phyloP scores from a whole-genome alignment of 1,284 basidiomycete genomes.

The Austropuccinia psidii region DNA sequence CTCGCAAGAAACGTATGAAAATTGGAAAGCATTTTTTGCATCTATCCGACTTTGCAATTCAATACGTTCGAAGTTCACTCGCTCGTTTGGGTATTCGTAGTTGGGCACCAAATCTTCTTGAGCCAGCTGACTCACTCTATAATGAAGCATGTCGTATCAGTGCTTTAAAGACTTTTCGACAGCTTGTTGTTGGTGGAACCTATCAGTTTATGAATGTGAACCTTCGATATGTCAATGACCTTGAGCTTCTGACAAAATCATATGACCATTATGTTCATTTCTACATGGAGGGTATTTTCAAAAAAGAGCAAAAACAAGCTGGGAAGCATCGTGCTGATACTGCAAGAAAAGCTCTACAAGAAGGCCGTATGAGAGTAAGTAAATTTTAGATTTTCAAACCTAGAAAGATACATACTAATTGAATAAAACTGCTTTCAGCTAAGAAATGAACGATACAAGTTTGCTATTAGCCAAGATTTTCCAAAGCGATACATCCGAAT shows the following conservation, averaged over 20 bases:
- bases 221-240: neutral
- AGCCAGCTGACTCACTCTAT: neutral
- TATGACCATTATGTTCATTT: conserved; percentile 19
- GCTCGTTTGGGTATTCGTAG: neutral
- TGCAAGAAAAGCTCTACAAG: neutral
- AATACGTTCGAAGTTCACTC: neutral
- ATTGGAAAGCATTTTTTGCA: neutral
- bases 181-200: neutral
- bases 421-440: neutral
- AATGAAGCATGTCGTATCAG: neutral
- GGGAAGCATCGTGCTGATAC: neutral
- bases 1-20: neutral
- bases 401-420: neutral
- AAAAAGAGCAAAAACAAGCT: neutral
- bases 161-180: neutral
- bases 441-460: neutral
- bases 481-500: neutral
- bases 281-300: neutral
- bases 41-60: neutral
- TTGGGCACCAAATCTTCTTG: neutral
- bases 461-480: neutral
- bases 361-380: neutral
- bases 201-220: conserved; percentile 11
- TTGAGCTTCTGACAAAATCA: neutral
- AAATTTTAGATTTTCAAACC: neutral